phyloP scores from a whole-genome alignment of 1,284 basidiomycete genomes.

The Irpex sp. region DNA sequence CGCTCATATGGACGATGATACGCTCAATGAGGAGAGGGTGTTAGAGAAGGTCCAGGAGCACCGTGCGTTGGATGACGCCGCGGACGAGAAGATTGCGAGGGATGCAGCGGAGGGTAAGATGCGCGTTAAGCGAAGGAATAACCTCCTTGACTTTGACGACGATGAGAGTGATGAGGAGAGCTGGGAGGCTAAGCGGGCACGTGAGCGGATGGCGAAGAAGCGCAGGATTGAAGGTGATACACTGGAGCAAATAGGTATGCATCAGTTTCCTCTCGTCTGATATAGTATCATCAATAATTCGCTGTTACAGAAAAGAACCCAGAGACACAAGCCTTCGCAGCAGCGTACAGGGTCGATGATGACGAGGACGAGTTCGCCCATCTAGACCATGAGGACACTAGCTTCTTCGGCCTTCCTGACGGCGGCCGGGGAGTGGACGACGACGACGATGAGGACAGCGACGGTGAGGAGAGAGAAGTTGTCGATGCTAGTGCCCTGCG shows the following conservation, averaged over 20 bases:
- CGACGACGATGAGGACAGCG: conserved; percentile 25
- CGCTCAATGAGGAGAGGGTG: conserved; percentile 45
- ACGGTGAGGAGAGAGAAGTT: conserved; percentile 29
- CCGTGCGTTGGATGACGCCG: conserved; percentile 50
- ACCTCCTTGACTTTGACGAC: conserved; percentile 52
- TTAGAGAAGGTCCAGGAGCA: conserved; percentile 67
- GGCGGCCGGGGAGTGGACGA: conserved; percentile 10
- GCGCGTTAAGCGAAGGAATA: conserved; percentile 49
- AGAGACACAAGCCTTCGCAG: conserved; percentile 48
- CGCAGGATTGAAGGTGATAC: conserved; percentile 45
- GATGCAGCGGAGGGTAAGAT: conserved; percentile 55
- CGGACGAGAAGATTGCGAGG: conserved; percentile 49
- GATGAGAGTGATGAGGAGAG: conserved; percentile 65
- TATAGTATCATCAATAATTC: conserved; percentile 2
- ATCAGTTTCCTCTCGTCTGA: not conserved
- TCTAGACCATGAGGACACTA: conserved; percentile 33
- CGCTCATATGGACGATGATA: conserved; percentile 52
- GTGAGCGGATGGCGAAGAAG: conserved; percentile 48
- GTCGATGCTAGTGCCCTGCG: conserved; percentile 33
- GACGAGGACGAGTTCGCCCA: conserved; percentile 50
- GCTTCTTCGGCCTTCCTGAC: conserved; percentile 1
- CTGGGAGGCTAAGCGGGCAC: conserved; percentile 43
- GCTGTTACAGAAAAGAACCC: conserved; percentile 31
- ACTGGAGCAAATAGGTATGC: conserved; percentile 55
- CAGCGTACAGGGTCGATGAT: conserved; percentile 52